Percentiles rank a stretch among this genome's conserved stretches.
Evolutionary conservation across 345 rosid genomes (phyloP).

Genomic region (Citrus sinensis): DNA sequence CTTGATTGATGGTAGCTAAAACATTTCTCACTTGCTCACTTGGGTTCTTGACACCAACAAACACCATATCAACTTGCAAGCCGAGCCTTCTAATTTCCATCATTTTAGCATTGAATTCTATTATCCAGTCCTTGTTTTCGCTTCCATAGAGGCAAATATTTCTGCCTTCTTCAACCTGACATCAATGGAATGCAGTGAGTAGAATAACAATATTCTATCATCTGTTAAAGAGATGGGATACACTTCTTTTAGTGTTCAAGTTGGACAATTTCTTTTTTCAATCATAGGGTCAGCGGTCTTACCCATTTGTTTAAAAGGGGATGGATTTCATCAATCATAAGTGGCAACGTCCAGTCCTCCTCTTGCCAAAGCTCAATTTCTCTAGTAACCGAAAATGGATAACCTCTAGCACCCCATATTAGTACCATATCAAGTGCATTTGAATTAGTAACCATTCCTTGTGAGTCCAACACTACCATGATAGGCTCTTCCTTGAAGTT

Average conservation of each 20-base stretch:
- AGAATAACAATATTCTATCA: neutral
- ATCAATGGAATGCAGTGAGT: slow-evolving; percentile 10
- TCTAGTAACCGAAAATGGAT: slow-evolving; percentile 62
- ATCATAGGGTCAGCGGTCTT: slow-evolving; percentile 5
- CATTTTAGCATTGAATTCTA: slow-evolving; percentile 38
- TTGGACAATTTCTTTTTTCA: neutral
- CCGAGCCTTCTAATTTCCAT: slow-evolving; percentile 33
- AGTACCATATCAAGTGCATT: slow-evolving; percentile 70
- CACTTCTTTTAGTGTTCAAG: neutral
- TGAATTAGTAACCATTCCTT: slow-evolving; percentile 48
- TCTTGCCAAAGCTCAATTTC: slow-evolving; percentile 69
- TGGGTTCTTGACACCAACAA: slow-evolving; percentile 40
- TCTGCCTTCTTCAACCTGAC: slow-evolving; percentile 61
- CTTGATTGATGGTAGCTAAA: slow-evolving; percentile 26
- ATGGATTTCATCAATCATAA: slow-evolving; percentile 50
- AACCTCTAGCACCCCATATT: slow-evolving; percentile 74
- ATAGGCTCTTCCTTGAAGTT: slow-evolving; percentile 38
- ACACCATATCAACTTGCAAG: slow-evolving; percentile 48
- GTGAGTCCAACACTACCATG: slow-evolving; percentile 54
- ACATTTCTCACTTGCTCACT: slow-evolving; percentile 23
- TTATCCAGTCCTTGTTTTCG: slow-evolving; percentile 44
- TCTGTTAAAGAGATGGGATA: neutral
- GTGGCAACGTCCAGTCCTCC: slow-evolving; percentile 48
- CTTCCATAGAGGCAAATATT: slow-evolving; percentile 64
- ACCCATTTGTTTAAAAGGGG: slow-evolving; percentile 55